phyloP scores from a whole-genome alignment of 805 yeast species.

The Kodamaea hsintzibuensis region DNA sequence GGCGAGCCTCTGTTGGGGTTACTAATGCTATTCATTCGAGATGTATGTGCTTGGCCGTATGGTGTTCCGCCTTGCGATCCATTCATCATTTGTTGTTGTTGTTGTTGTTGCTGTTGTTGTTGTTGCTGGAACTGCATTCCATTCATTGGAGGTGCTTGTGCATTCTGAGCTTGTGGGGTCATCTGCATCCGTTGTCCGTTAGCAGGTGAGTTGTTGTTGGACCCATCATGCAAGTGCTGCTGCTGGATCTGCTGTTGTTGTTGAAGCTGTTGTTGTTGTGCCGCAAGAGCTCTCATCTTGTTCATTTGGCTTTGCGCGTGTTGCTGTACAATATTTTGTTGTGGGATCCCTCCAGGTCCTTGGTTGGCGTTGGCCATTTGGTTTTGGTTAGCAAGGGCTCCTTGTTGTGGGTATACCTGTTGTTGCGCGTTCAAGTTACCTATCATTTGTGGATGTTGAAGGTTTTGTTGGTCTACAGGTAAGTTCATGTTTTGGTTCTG shows the following conservation, averaged over 20 bases:
- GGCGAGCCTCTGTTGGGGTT: slow-evolving; percentile 9
- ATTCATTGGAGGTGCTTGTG: slow-evolving; percentile 12
- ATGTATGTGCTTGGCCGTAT: slow-evolving; percentile 10
- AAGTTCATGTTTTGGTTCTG: slow-evolving; percentile 7
- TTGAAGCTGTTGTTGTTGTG: slow-evolving; percentile 13
- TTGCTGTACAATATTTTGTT: slow-evolving; percentile 40
- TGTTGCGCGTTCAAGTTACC: slow-evolving; percentile 27
- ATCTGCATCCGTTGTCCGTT: slow-evolving; percentile 17
- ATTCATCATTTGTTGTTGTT: slow-evolving; percentile 1
- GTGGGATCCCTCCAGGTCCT: slow-evolving; percentile 9
- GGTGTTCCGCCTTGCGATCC: slow-evolving; percentile 7
- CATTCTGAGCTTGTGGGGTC: slow-evolving; percentile 17
- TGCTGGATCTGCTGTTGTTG: slow-evolving; percentile 13
- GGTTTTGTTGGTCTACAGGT: slow-evolving; percentile 4
- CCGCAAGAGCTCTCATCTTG: slow-evolving; percentile 47
- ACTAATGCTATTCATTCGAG: slow-evolving; percentile 18
- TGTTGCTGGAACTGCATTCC: slow-evolving; percentile 12
- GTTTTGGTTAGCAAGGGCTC: slow-evolving; percentile 9
- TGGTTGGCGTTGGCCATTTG: slow-evolving; percentile 10
- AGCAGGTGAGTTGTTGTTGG: slow-evolving; percentile 22
- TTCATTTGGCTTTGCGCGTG: slow-evolving; percentile 54
- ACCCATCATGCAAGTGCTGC: slow-evolving; percentile 14
- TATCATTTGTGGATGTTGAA: slow-evolving; percentile 18
- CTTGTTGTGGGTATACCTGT: slow-evolving; percentile 27
- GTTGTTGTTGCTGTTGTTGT: slow-evolving; percentile 12